Percentiles rank a stretch among this genome's conserved stretches.
Conservation (phyloP, 768 basidiomycete species). For the Amanita fuliginea region DNA sequence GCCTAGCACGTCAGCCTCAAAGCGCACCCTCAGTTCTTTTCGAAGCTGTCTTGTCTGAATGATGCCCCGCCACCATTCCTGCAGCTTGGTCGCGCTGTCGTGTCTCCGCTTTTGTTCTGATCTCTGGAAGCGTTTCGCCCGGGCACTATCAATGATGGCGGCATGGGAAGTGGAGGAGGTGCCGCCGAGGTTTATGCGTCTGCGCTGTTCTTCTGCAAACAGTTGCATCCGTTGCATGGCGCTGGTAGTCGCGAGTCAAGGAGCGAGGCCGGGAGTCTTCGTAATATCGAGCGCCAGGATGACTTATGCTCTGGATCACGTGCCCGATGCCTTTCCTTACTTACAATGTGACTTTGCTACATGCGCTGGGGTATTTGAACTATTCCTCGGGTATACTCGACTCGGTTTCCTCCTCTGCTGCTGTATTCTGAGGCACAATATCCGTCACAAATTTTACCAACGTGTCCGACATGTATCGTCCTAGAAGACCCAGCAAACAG, state of each 20-base stretch:
- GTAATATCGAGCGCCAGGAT: too few species aligned
- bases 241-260: neutral
- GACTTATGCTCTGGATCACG: too few species aligned
- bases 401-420: too few species aligned
- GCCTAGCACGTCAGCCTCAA: conserved; percentile 40
- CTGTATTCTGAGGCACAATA: neutral
- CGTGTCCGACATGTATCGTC: conserved; percentile 7
- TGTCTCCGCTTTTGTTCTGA: conserved; percentile 39
- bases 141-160: conserved; percentile 52
- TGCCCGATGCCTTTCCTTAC: too few species aligned
- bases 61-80: conserved; percentile 60
- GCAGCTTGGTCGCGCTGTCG: conserved; percentile 51
- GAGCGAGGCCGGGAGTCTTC: too few species aligned
- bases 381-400: too few species aligned
- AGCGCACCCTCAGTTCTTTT: conserved; percentile 32
- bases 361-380: too few species aligned
- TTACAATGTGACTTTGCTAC: too few species aligned
- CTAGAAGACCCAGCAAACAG: conserved; percentile 30
- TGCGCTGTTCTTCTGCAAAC: conserved; percentile 42
- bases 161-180: conserved; percentile 31
- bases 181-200: conserved; percentile 73
- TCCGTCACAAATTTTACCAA: neutral
- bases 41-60: conserved; percentile 29
- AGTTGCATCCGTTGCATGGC: conserved; percentile 18
- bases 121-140: conserved; percentile 47